Evolutionary conservation across 495 filamentous ascomycete genomes (phyloP), one percentile per base, ranked within the genome.

Genomic region (Cetradonia linearis): DNA sequence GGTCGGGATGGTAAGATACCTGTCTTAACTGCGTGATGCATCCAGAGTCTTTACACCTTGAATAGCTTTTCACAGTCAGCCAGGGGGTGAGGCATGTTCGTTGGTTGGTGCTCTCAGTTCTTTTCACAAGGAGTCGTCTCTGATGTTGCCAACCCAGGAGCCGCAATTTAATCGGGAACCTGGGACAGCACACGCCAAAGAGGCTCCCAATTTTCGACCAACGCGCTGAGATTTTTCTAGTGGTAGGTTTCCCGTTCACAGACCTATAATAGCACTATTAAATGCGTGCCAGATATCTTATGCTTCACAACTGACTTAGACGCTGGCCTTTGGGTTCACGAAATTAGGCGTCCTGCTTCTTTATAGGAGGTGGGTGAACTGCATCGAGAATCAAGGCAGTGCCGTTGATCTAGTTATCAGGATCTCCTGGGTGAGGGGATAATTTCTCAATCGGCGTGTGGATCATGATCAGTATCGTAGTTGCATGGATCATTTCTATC

Each of bases 281-380:
- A 58, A 25, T 1, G 40, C 38, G 6, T 34, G 20, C 31, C 30
- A 59, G 46, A 50, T 59, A 4, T 50, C 44, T 13, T 59, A 37
- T 59, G 57, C 20, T 40, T 59, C 57, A 13, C 20, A 49, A 13
- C 20, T 53, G 46, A 52, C 33, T 8, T 36, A 47, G 20, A 59
- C 57, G 28, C 49, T 59, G 46, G 52, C 47, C 5, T 59, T 59
- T 13, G 33, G 47, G 11, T 34, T 53, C 20, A 59, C 47, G 14
- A 59, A 59, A 25, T 6, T 52, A 10, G 46, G 46, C 14, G 57
- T 59, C 1, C 57, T 59, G 37, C 20, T 59, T 52, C 47, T 59
- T 18, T 59, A 59, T 28, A 53, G 52, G 23, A 53, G 57, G 33
- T 53, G 40, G 56, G 20, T 48, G 2, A 1, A 18, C 44, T 18